A percentile compares a stretch with the other conserved stretches of the same genome.
These are phyloP conservation scores for Baorangia bicolor DNA, from an alignment of 768 basidiomycete species.

Conservation along the genomic window DNA sequence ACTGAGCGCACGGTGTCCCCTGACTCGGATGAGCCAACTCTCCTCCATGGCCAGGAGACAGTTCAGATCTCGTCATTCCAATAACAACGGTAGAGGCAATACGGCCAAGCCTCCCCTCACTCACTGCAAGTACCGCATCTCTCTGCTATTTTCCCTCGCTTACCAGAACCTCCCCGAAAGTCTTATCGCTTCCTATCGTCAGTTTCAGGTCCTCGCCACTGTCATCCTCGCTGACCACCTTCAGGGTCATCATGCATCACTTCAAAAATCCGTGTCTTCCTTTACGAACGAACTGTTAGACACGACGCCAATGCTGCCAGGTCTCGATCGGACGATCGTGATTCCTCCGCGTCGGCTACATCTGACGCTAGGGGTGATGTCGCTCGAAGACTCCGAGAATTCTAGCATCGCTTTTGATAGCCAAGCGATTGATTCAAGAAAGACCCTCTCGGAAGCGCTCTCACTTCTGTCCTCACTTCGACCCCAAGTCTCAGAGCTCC, in stretches of 20 bases:
- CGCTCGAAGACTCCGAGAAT: conserved; percentile 38
- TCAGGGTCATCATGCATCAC: conserved; percentile 41
- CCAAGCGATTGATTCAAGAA: not conserved
- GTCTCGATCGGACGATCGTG: conserved; percentile 61
- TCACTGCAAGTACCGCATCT: conserved; percentile 23
- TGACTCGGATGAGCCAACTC: conserved; percentile 4
- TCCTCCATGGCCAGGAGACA: conserved; percentile 16
- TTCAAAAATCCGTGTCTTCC: conserved; percentile 36
- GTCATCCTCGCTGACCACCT: conserved; percentile 15
- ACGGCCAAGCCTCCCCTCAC: conserved; percentile 18
- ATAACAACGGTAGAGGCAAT: not conserved
- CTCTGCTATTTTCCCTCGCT: not conserved
- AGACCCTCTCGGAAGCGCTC: conserved; percentile 42
- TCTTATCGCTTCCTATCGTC: conserved; percentile 34
- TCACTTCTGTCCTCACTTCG: conserved; percentile 38
- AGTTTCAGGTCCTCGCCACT: conserved; percentile 27
- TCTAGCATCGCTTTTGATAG: not conserved
- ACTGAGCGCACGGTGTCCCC: not conserved
- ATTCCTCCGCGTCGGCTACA: conserved; percentile 60
- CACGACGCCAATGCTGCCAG: conserved; percentile 35
- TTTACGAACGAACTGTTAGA: conserved; percentile 35
- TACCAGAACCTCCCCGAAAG: conserved; percentile 10
- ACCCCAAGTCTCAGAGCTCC: conserved; percentile 43
- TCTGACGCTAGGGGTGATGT: conserved; percentile 74
- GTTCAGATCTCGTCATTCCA: not conserved